These are phyloP conservation scores for Diaporthe sp. DNA, from an alignment of 2,329 filamentous ascomycete genomes.

Conservation along the genomic window DNA sequence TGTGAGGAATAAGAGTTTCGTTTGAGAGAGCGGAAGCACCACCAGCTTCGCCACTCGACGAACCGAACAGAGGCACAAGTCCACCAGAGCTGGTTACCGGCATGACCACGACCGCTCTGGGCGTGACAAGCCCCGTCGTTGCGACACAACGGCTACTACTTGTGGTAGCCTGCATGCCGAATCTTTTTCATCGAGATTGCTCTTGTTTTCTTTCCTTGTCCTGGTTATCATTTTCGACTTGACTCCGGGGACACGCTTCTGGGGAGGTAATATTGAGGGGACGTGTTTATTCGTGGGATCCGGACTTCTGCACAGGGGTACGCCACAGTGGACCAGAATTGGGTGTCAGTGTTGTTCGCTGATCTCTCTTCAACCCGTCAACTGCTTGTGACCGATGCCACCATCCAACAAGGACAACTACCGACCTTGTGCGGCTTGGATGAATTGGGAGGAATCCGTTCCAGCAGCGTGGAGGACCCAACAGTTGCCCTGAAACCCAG, in stretches of 20 bases:
- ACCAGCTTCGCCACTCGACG: constrained; percentile 28
- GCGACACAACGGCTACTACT: constrained; percentile 47
- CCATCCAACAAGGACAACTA: background rate
- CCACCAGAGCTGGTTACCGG: constrained; percentile 24
- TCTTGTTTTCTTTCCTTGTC: constrained; percentile 45
- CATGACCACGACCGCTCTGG: constrained; percentile 37
- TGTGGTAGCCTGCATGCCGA: constrained; percentile 37
- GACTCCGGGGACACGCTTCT: constrained; percentile 52
- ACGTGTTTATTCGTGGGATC: constrained; percentile 32
- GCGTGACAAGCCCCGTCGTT: constrained; percentile 47
- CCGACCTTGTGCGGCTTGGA: background rate
- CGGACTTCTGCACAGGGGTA: background rate
- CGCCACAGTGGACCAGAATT: background rate
- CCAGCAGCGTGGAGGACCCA: background rate
- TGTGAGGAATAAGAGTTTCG: constrained; percentile 42
- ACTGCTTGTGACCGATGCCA: background rate
- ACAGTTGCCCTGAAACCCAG: background rate
- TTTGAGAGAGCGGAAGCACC: constrained; percentile 35
- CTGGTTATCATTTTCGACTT: constrained; percentile 43
- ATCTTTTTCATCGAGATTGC: constrained; percentile 38
- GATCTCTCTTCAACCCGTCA: background rate
- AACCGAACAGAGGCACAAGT: constrained; percentile 38
- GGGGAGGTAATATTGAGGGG: constrained; percentile 53
- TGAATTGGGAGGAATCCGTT: background rate
- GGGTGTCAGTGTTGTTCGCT: background rate